A percentile compares a stretch with the other conserved stretches of the same genome.
Conservation (phyloP, 306 rosid genomes). For the Alnus rubra region DNA sequence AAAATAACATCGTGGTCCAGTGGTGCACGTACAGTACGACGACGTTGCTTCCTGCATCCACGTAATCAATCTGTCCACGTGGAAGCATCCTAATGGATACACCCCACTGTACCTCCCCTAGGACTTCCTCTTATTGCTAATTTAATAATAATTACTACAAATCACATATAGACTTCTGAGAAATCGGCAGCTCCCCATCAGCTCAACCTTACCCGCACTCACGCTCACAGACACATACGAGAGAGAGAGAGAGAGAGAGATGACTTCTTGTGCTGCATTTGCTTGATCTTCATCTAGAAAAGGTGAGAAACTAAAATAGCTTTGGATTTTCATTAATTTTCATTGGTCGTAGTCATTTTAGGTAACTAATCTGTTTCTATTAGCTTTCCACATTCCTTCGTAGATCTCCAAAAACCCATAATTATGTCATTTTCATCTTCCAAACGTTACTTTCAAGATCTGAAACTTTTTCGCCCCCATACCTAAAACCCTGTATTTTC, state of each 20-base stretch:
- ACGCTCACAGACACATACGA: background rate
- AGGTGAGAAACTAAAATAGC: background rate
- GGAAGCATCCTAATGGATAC: constrained; percentile 27
- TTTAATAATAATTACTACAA: background rate
- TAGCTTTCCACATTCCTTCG: constrained; percentile 4
- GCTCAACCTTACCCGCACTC: constrained; percentile 20
- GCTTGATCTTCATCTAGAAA: constrained; percentile 16
- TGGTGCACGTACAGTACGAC: background rate
- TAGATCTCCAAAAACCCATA: constrained; percentile 37
- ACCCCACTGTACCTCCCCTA: constrained; percentile 12
- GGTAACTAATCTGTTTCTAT: background rate
- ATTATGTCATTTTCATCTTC: constrained; percentile 19
- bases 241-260: background rate
- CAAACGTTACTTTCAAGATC: constrained; percentile 36
- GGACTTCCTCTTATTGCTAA: background rate
- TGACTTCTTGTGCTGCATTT: constrained; percentile 11
- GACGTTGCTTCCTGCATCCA: constrained; percentile 14
- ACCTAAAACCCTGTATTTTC: background rate
- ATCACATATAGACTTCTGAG: background rate
- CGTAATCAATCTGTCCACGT: constrained; percentile 25
- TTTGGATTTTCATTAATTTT: background rate
- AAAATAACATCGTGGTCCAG: too few relatives aligned
- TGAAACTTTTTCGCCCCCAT: constrained; percentile 13
- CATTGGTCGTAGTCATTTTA: background rate
- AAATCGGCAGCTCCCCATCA: constrained; percentile 11